Conservation (phyloP, 257 asterid genomes). For the Nyctanthes arbortristis region DNA sequence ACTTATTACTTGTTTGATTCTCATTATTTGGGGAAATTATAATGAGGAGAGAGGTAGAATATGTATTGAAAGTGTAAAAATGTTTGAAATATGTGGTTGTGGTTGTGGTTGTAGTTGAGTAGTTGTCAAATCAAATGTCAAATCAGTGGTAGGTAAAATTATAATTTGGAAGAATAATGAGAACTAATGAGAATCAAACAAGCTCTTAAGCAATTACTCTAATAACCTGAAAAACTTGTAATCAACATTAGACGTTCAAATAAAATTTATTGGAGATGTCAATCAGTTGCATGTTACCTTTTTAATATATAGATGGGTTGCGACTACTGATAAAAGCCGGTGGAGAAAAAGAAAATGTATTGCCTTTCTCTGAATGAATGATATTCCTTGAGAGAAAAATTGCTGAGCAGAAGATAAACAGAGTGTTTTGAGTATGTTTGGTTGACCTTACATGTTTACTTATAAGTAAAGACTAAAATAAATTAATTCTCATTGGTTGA, state of each 20-base stretch:
- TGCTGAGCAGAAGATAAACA: background rate
- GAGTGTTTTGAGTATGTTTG: background rate
- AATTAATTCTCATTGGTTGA: background rate
- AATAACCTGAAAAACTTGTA: background rate
- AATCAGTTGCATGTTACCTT: background rate
- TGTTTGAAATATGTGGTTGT: no score
- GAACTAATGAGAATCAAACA: no score
- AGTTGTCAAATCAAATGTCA: no score
- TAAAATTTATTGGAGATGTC: background rate
- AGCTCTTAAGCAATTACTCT: conserved; percentile 6
- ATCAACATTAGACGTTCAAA: background rate
- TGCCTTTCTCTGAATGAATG: background rate
- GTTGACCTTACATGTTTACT: background rate
- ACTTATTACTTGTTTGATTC: no score
- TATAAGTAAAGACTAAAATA: no score
- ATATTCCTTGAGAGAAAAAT: background rate
- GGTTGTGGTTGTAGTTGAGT: no score
- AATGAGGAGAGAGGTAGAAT: no score
- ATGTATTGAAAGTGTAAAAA: no score
- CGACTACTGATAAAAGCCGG: background rate
- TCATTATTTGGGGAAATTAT: no score
- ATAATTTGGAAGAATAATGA: no score
- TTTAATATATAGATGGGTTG: background rate
- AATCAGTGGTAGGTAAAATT: no score
- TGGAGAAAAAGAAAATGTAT: background rate